A percentile compares a stretch with the other conserved stretches of the same genome.
phyloP scores from a whole-genome alignment of 805 yeast genomes.

The Lipomyces sp. region DNA sequence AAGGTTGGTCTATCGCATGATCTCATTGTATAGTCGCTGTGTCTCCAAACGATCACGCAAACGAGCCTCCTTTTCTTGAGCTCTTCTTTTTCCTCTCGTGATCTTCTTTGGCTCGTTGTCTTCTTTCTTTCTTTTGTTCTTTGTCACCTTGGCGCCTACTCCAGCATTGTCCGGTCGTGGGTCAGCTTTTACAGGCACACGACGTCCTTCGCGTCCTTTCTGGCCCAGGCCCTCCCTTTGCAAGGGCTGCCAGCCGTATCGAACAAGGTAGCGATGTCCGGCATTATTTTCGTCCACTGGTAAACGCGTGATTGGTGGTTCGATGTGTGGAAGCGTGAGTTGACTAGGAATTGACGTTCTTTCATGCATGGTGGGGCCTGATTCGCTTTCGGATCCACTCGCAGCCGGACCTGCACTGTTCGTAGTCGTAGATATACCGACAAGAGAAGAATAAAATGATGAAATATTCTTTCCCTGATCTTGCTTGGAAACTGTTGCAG shows the following conservation, averaged over 20 bases:
- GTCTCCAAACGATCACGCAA: constrained; percentile 18
- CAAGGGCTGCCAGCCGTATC: constrained; percentile 35
- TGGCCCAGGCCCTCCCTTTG: constrained; percentile 33
- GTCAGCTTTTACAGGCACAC: constrained; percentile 25
- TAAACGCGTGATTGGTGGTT: constrained; percentile 25
- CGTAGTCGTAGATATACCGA: constrained; percentile 18
- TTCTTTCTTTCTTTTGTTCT: background rate
- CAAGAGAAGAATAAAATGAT: constrained; percentile 26
- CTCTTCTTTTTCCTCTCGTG: constrained; percentile 11
- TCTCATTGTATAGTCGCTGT: constrained; percentile 19
- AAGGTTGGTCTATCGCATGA: background rate
- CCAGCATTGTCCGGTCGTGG: constrained; percentile 25
- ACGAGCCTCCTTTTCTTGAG: background rate
- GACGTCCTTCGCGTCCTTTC: constrained; percentile 32
- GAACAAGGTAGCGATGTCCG: constrained; percentile 29
- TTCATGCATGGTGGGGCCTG: background rate
- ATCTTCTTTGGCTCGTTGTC: constrained; percentile 3
- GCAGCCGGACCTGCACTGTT: background rate
- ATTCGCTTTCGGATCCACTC: background rate
- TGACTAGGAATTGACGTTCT: constrained; percentile 23
- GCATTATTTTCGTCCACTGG: constrained; percentile 27
- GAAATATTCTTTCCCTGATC: constrained; percentile 10
- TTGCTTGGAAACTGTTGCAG: constrained; percentile 2
- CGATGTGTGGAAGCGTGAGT: constrained; percentile 22
- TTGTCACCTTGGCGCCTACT: constrained; percentile 26